phyloP scores from a whole-genome alignment of 768 basidiomycete species.

The Glaciozyma antarctica region DNA sequence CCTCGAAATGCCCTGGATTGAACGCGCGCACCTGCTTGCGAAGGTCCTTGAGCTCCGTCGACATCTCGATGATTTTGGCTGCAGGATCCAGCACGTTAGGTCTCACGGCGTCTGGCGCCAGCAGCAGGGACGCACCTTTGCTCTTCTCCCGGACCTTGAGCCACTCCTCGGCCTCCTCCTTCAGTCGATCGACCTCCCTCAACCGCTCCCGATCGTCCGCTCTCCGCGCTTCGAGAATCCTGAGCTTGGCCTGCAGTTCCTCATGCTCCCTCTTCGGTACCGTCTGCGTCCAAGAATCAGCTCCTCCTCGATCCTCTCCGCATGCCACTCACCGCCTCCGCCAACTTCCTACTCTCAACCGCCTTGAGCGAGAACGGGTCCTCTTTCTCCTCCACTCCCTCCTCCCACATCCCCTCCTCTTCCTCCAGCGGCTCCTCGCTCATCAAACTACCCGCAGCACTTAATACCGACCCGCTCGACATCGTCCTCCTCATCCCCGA shows the following conservation, averaged over 20 bases:
- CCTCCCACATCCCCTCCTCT: background rate
- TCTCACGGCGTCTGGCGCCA: background rate
- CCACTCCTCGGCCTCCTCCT: slow-evolving; percentile 73
- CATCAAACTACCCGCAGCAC: background rate
- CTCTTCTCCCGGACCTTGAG: slow-evolving; percentile 78
- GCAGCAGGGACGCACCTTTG: slow-evolving; percentile 42
- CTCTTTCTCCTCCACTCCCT: background rate
- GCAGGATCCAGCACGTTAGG: background rate
- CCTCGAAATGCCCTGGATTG: background rate
- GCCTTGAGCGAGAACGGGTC: slow-evolving; percentile 18
- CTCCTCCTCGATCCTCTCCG: background rate
- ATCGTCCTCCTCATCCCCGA: background rate
- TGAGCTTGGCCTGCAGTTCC: slow-evolving; percentile 70
- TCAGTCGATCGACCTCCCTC: slow-evolving; percentile 72
- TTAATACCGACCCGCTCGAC: background rate
- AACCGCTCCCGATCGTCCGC: slow-evolving; percentile 76
- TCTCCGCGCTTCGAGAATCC: slow-evolving; percentile 75
- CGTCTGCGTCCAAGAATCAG: slow-evolving; percentile 44
- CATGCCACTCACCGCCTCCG: slow-evolving; percentile 10
- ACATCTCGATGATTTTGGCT: slow-evolving; percentile 20
- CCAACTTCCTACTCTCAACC: background rate
- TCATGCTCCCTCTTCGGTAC: slow-evolving; percentile 42
- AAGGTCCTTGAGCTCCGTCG: slow-evolving; percentile 26
- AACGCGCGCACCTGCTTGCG: slow-evolving; percentile 10
- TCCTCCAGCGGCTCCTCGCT: background rate